Base-by-base conservation (phyloP, 2,329 filamentous ascomycete species). In the Xylariomycetidae sp. region DNA sequence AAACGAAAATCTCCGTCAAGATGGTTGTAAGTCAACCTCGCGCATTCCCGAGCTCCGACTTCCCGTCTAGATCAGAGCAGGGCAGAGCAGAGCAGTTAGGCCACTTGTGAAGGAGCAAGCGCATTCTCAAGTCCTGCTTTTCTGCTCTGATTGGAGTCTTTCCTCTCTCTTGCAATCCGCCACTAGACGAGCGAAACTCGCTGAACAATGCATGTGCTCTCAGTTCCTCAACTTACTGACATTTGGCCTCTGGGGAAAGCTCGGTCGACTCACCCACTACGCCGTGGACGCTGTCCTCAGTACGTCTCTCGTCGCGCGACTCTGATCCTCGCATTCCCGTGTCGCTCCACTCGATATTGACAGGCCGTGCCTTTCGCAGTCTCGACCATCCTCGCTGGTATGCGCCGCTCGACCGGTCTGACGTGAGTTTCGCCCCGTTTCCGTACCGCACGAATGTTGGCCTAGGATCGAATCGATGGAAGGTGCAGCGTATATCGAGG, bases 391-490 rank as follows among this genome's bases (percentile, higher is more conserved):
- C 80, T 98, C 48, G 92, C 92, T 24, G 92, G 92, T 54, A 89
- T 98, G 71, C 93, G 94, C 69, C 87, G 92, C 51, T 95, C 90
- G 46, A 96, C 92, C 42, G 92, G 92, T 55, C 74, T 98, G 67
- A 95, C 89, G 92, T 98, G 85, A 76, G 85, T 83, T 49, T 23
- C 14, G 22, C 38, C 40, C 45, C 37, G 16, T 32, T 38, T 26
- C 44, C 40, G 41, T 38, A 42, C 39, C 37, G 18, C n/a, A 25
- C 17, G 15, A 10, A 10, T 16, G 14, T n/a, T 5, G 6, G 10
- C 6, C 18, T 19, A 12, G 19, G 4, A 29, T n/a, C 20, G n/a
- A n/a, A n/a, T n/a, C n/a, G n/a, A n/a, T n/a, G n/a, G n/a, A n/a
- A n/a, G n/a, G n/a, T n/a, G n/a, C n/a, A n/a, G n/a, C n/a, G n/a